Base-by-base conservation (phyloP, 306 rosid genomes). In the Dryas octopetala region DNA sequence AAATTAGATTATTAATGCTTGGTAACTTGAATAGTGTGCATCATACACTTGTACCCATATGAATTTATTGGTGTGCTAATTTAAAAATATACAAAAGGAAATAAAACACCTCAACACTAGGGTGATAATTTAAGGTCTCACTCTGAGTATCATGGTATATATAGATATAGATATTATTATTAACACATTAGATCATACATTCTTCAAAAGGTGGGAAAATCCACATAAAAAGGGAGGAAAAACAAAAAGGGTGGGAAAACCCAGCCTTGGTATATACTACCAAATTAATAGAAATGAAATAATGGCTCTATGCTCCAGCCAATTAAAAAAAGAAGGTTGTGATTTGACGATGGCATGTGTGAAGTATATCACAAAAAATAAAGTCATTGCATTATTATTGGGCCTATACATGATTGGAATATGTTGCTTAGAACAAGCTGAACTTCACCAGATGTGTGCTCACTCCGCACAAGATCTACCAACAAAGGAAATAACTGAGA, bases 381-480 rank as follows among this genome's bases (percentile, higher is more conserved):
- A 51, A n/a, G 67, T 63, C 44, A 79, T 84, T 89, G 79, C 83
- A 89, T 82, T 79, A 92, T 67, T 69, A 89, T 83, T 68, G 97
- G 87, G 70, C 97, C 99, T 80, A 95, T 80, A 84, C 96, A 87
- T 44, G 97, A 92, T 66, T 83, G 87, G 78, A 95, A 92, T 71
- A 95, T 78, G 79, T 80, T 87, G 86, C 96, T 85, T 64, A 95
- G 82, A 82, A 87, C 91, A 77, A 51, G 82, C 82, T 90, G 99
- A 86, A 92, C 99, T 86, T 90, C 97, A 71, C 93, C 94, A 16
- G 99, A 90, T 71, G 87, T 66, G 80, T 95, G 97, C 75, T 92
- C 97, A 79, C 97, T 87, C 87, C 84, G 81, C 75, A 95, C 92
- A 23, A 95, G 96, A 83, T 90, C 97, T 67, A 90, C 92, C 81